Conservation (phyloP, 306 rosid species). For the Delonix regia region DNA sequence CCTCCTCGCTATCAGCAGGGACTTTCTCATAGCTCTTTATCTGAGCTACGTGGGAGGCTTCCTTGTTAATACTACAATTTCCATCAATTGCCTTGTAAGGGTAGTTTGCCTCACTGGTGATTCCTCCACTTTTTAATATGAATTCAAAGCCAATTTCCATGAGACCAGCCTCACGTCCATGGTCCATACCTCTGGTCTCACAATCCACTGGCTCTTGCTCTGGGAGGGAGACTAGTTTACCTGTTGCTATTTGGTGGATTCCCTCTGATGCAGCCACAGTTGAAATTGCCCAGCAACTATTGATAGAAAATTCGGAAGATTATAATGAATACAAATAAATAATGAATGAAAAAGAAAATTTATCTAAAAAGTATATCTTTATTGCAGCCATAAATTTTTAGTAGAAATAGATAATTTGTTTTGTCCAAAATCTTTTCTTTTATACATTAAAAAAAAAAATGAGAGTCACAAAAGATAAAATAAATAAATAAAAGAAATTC, state of each 20-base stretch:
- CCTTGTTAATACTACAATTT: not conserved
- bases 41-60: not conserved
- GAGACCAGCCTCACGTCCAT: not conserved
- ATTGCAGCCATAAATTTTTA: too few species aligned
- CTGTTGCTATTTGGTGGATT: slow-evolving; percentile 11
- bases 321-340: too few species aligned
- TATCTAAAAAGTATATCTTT: too few species aligned
- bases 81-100: not conserved
- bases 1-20: not conserved
- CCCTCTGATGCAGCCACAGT: slow-evolving; percentile 10
- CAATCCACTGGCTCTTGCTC: slow-evolving; percentile 25
- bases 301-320: too few species aligned
- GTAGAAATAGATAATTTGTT: too few species aligned
- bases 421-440: too few species aligned
- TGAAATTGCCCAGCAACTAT: slow-evolving; percentile 12
- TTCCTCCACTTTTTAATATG: slow-evolving; percentile 2
- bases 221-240: not conserved
- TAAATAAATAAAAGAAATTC: too few species aligned
- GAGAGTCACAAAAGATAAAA: too few species aligned
- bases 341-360: too few species aligned
- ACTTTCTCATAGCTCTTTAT: slow-evolving; percentile 26
- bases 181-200: not conserved
- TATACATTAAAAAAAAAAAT: too few species aligned
- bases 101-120: slow-evolving; percentile 12
- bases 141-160: slow-evolving; percentile 27